A percentile compares a stretch with the other conserved stretches of the same genome.
These are phyloP conservation scores for Alisma plantagoaquatica DNA, from an alignment of 106 monocot species.

Conservation along the genomic window DNA sequence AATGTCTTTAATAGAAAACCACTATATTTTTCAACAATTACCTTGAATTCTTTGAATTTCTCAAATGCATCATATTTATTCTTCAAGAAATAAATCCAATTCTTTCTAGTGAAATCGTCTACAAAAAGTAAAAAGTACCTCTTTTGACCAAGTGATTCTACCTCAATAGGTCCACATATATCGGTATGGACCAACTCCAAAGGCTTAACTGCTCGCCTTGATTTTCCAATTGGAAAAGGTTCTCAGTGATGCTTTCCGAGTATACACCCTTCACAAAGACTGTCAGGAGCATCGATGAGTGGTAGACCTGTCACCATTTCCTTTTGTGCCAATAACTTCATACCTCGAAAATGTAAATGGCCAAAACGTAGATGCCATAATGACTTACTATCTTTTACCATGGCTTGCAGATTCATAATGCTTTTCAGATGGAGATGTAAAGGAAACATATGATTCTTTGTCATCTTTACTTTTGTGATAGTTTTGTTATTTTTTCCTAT, in stretches of 20 bases:
- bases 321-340: neutral
- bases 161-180: neutral
- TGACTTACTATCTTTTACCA: neutral
- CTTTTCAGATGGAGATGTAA: neutral
- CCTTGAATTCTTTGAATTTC: constrained; percentile 13
- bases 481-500: neutral
- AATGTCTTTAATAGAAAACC: neutral
- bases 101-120: neutral
- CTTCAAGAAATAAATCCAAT: neutral
- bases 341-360: neutral
- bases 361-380: constrained; percentile 5
- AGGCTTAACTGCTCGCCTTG: neutral
- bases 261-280: neutral
- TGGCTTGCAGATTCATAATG: neutral
- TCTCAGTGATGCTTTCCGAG: neutral
- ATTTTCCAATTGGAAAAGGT: neutral
- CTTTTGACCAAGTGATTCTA: neutral
- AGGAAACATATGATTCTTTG: neutral
- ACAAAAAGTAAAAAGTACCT: neutral
- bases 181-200: neutral
- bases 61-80: neutral
- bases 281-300: neutral
- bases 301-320: neutral
- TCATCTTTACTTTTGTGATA: neutral
- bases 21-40: neutral